Evolutionary conservation across 192 early-diverging fungal genomes (phyloP).

Genomic region (Mycoemilia scoparia): DNA sequence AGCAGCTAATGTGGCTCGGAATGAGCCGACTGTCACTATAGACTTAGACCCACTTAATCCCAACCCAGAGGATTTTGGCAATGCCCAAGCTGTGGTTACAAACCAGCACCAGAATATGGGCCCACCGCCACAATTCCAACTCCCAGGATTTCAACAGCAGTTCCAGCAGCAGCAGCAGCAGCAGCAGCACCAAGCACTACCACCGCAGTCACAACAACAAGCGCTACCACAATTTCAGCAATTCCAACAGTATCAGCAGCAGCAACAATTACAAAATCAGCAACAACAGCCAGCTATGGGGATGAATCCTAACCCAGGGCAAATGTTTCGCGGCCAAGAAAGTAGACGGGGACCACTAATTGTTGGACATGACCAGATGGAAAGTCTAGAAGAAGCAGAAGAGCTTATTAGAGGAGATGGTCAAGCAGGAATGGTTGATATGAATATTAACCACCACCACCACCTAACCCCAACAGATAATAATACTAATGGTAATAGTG

Average conservation of each 20-base stretch:
- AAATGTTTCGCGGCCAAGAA: too few species aligned
- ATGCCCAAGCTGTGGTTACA: slow-evolving; percentile 4
- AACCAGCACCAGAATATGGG: slow-evolving; percentile 4
- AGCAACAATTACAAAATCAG: slow-evolving; percentile 5
- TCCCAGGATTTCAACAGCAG: slow-evolving; percentile 12
- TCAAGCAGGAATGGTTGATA: not conserved
- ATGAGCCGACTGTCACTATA: slow-evolving; percentile 3
- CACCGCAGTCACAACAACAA: slow-evolving; percentile 1
- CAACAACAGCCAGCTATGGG: not conserved
- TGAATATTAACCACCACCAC: slow-evolving; percentile 1
- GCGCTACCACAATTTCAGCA: slow-evolving; percentile 4
- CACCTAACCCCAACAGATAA: too few species aligned
- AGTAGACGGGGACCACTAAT: too few species aligned
- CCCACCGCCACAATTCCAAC: slow-evolving; percentile 7
- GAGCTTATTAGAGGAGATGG: not conserved
- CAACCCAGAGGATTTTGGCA: slow-evolving; percentile 8
- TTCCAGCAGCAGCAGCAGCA: slow-evolving; percentile 5
- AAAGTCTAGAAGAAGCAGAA: too few species aligned
- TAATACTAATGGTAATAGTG: too few species aligned
- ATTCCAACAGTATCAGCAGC: slow-evolving; percentile 1
- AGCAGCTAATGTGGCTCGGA: slow-evolving; percentile 9
- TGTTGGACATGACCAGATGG: too few species aligned
- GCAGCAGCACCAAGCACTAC: slow-evolving; percentile 1
- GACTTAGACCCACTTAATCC: slow-evolving; percentile 7
- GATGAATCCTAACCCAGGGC: not conserved